Evolutionary conservation across 1,139 yeast genomes (phyloP).

Genomic region (Blastobotrys indianensis): DNA sequence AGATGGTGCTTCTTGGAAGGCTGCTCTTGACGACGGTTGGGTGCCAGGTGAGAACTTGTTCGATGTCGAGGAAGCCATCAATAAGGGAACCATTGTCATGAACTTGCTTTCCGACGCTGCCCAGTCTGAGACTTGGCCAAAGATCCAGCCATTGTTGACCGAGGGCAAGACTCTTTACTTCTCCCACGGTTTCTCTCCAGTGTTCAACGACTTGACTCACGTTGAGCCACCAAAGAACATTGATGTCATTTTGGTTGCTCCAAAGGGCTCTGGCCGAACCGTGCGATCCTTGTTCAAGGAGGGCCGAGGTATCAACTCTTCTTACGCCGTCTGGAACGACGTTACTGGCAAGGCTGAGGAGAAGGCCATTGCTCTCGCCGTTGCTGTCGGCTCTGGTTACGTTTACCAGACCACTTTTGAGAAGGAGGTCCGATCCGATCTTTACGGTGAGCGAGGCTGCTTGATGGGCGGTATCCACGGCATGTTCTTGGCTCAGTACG

Average conservation of each 20-base stretch:
- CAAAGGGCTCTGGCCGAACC: slow-evolving; percentile 99
- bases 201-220: slow-evolving; percentile 93
- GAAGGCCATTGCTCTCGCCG: slow-evolving; percentile 97
- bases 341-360: slow-evolving; percentile 99
- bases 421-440: slow-evolving; percentile 98
- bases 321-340: slow-evolving; percentile 98
- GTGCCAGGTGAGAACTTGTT: slow-evolving; percentile 98
- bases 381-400: slow-evolving; percentile 99
- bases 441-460: slow-evolving; percentile 99
- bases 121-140: slow-evolving; percentile 95
- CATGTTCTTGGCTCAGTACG: slow-evolving; percentile 99
- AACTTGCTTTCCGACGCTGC: slow-evolving; percentile 98
- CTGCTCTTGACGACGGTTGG: slow-evolving; percentile 99
- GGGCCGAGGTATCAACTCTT: slow-evolving; percentile 99
- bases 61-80: slow-evolving; percentile 88
- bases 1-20: slow-evolving; percentile 99
- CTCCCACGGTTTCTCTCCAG: slow-evolving; percentile 99
- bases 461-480: slow-evolving; percentile 99
- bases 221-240: slow-evolving; percentile 93
- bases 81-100: slow-evolving; percentile 90
- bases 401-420: slow-evolving; percentile 99
- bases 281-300: slow-evolving; percentile 98
- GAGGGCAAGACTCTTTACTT: slow-evolving; percentile 97
- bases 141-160: slow-evolving; percentile 84
- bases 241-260: slow-evolving; percentile 98